Base-by-base conservation (phyloP, 78 protist genomes). In the Speleostelium caveatum region DNA sequence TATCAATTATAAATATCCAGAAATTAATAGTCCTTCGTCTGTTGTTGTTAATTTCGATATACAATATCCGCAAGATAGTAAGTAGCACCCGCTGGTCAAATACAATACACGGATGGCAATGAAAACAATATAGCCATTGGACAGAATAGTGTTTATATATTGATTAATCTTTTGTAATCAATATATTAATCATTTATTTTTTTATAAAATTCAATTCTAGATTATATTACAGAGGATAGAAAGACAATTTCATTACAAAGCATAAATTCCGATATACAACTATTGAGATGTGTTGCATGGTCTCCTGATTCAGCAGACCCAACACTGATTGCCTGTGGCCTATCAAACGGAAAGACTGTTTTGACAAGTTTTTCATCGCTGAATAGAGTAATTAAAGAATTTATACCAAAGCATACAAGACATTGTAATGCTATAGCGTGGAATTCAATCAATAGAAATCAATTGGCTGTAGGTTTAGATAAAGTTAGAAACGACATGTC, bases 401-500 rank as follows among this genome's bases (percentile, higher is more conserved):
- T 91, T 17, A 83, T 49, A 53, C 85, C 95, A 42, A 72, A 79
- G 35, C 95, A 91, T 78, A 67, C 75, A 28, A 63, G 93, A 69
- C 62, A 77, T 21, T 91, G 95, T 55, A 91, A 91, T 72, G 53
- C 78, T 51, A 71, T 91, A 22, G 73, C 89, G 3, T 91, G 88
- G 92, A 91, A 91, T 53, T 90, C 95, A 65, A 59, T 91, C 17
- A 42, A 55, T 36, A 71, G 42, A 39, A 56, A 77, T 67, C 95
- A 80, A 45, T 22, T 91, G 10, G 95, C 95, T 8, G 77, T 77
- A 1, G 95, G 95, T 78, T 77, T 91, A 21, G 95, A 91, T 55
- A 91, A 91, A 38, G 62, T 91, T 33, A 28, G 95, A 72, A 61
- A 62, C 28, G 95, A 91, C 51, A 17, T 26, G 12, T 91, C 95